phyloP scores from a whole-genome alignment of 768 basidiomycete species.

The Rhizopogon vinicolor region DNA sequence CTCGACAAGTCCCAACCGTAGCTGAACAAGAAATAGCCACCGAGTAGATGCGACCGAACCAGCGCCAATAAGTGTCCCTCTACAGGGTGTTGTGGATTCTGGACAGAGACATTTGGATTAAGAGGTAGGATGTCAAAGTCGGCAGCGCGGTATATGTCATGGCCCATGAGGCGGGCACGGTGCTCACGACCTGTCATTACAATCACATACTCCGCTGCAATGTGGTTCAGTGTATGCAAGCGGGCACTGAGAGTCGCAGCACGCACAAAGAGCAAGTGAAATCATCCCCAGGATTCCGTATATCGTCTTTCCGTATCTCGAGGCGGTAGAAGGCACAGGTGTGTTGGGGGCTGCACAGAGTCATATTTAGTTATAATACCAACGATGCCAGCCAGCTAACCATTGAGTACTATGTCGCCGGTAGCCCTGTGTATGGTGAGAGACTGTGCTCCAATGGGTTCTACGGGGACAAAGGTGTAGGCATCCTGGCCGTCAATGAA shows the following conservation, averaged over 20 bases:
- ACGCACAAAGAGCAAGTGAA: slow-evolving; percentile 70
- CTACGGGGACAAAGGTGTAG: slow-evolving; percentile 74
- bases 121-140: slow-evolving; percentile 92
- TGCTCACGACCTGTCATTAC: slow-evolving; percentile 81
- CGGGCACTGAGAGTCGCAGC: background rate
- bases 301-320: slow-evolving; percentile 58
- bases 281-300: slow-evolving; percentile 77
- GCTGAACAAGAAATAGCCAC: slow-evolving; percentile 84
- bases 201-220: slow-evolving; percentile 87
- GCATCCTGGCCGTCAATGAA: slow-evolving; percentile 69
- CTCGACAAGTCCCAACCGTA: slow-evolving; percentile 90
- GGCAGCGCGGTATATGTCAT: slow-evolving; percentile 85
- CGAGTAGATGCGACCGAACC: slow-evolving; percentile 75
- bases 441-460: slow-evolving; percentile 54
- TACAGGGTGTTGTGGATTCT: slow-evolving; percentile 73
- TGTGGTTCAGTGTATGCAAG: background rate
- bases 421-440: slow-evolving; percentile 69
- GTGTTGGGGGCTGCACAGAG: slow-evolving; percentile 44
- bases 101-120: slow-evolving; percentile 60
- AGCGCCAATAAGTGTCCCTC: slow-evolving; percentile 87
- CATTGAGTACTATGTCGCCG: slow-evolving; percentile 70
- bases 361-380: background rate
- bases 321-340: slow-evolving; percentile 47
- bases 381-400: slow-evolving; percentile 32
- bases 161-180: slow-evolving; percentile 72